Evolutionary conservation across 73 alveolate genomes (phyloP).

Genomic region (Paramecium pentaurelia): DNA sequence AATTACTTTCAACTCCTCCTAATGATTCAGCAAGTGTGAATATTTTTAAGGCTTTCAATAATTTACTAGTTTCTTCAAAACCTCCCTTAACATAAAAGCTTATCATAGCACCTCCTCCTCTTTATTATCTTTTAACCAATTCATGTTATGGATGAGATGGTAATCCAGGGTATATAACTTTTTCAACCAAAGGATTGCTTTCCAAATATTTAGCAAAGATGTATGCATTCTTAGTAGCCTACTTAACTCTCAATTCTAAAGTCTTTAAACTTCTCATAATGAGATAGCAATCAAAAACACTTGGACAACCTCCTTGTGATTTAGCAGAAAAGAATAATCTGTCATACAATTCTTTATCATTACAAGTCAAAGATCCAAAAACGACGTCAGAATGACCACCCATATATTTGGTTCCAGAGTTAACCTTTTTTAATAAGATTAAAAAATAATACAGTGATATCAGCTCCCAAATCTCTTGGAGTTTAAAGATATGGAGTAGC

Average conservation of each 20-base stretch:
- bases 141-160: slow-evolving; percentile 91
- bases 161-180: slow-evolving; percentile 95
- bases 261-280: slow-evolving; percentile 94
- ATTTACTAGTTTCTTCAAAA: slow-evolving; percentile 79
- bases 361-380: slow-evolving; percentile 84
- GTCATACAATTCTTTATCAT: slow-evolving; percentile 80
- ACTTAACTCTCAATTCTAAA: slow-evolving; percentile 82
- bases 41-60: slow-evolving; percentile 78
- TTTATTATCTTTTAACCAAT: slow-evolving; percentile 86
- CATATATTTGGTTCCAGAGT: slow-evolving; percentile 92
- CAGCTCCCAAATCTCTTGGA: slow-evolving; percentile 95
- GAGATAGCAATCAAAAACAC: slow-evolving; percentile 91
- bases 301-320: slow-evolving; percentile 79
- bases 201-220: slow-evolving; percentile 94
- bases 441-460: slow-evolving; percentile 62
- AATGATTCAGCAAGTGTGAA: slow-evolving; percentile 87
- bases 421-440: slow-evolving; percentile 22
- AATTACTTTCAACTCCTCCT: slow-evolving; percentile 90
- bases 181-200: slow-evolving; percentile 87
- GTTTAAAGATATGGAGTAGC: slow-evolving; percentile 78
- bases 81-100: slow-evolving; percentile 85
- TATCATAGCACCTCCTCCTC: slow-evolving; percentile 87
- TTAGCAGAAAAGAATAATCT: slow-evolving; percentile 72
- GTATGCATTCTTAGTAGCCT: slow-evolving; percentile 86
- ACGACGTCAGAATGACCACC: slow-evolving; percentile 98